Evolutionary conservation across 257 asterid genomes (phyloP), one percentile per base, ranked within the genome.

Genomic region (Salvia splendens): DNA sequence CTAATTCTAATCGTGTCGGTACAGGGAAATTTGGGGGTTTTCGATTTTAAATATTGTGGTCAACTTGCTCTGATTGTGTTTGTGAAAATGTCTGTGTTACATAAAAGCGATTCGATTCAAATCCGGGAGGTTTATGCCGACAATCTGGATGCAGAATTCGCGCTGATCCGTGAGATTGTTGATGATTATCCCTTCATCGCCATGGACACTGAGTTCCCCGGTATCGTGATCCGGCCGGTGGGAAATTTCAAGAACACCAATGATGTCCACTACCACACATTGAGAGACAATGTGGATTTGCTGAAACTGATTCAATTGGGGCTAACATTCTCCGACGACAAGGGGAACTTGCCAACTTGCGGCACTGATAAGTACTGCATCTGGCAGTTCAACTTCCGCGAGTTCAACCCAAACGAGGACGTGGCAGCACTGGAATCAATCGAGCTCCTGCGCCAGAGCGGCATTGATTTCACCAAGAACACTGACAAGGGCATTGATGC

Each of bases 161-260:
- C 75, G 4, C 53, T 84, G 76, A 88, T 88, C 65, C 85, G 89
- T 0, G 83, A 84, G 20, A 64, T 88, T 8, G 87, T 88, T 10
- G 96, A 88, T 69, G 82, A 81, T 0, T 84, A 79, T 61, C 94
- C 96, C 0, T 88, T 73, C 64, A 73, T 88, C n/a, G 96, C 96
- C 8, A 88, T 88, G 96, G 96, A 88, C 64, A 88, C 96, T 0
- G 96, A 88, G 83, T 88, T 88, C 43, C 91, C 91, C 0, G 96
- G 94, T 0, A 64, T 86, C 32, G 87, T 86, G 45, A 70, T 82
- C 15, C 75, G 87, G 2, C 85, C 91, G 0, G 83, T 84, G 5
- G 89, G 89, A 41, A 76, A 75, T 68, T 84, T 86, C 81, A 84
- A 79, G 81, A 78, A 75, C 49, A 68, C 81, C 41, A 72, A 72